A percentile compares a stretch with the other conserved stretches of the same genome.
Conservation (phyloP, 768 basidiomycete genomes). For the Calocera cornea region DNA sequence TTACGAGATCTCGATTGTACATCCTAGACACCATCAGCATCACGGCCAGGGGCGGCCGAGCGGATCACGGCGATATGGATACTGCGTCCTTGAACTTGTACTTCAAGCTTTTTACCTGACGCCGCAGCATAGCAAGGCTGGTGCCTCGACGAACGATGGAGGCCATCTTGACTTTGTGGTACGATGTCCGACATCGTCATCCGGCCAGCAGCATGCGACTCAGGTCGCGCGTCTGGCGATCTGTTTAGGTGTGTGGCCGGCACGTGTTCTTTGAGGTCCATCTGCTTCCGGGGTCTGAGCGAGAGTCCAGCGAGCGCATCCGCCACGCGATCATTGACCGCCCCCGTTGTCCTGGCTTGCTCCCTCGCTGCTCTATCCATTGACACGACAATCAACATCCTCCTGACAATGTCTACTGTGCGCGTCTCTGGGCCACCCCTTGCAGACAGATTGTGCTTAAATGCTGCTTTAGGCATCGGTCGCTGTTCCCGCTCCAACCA, state of each 20-base stretch:
- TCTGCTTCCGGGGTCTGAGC: not conserved
- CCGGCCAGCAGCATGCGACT: not conserved
- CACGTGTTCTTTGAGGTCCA: not conserved
- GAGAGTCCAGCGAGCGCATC: not conserved
- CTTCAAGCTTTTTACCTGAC: no score
- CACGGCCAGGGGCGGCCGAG: no score
- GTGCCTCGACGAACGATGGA: no score
- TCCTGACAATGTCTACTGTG: not conserved
- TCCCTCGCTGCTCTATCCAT: not conserved
- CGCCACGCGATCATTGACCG: not conserved
- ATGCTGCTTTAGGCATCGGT: not conserved
- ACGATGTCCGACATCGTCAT: no score
- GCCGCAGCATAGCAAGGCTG: no score
- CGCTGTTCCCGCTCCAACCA: not conserved
- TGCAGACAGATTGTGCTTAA: not conserved
- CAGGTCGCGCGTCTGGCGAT: not conserved
- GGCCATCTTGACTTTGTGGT: no score
- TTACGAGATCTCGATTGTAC: no score
- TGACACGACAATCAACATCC: not conserved
- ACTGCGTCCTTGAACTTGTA: no score
- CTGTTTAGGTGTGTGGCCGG: not conserved
- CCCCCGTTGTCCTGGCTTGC: not conserved
- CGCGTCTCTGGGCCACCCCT: not conserved
- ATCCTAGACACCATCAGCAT: no score
- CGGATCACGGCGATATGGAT: no score